Evolutionary conservation across 805 yeast genomes (phyloP).

Genomic region (Cyberlindnera nakhonratchasimensis): DNA sequence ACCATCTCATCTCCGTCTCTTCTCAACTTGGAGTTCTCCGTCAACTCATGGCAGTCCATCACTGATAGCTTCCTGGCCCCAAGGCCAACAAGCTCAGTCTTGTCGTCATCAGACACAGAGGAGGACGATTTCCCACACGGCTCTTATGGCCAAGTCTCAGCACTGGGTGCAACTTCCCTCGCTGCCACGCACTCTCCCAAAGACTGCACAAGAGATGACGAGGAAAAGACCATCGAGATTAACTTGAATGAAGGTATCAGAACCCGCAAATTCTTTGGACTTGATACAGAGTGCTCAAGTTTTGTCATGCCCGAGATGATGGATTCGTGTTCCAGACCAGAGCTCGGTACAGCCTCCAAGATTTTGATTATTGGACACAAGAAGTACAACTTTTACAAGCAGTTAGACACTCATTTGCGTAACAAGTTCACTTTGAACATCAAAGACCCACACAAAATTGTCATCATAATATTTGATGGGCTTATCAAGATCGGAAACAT

Average conservation of each 20-base stretch:
- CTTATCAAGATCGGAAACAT: constrained; percentile 29
- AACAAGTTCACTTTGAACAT: constrained; percentile 22
- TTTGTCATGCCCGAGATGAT: constrained; percentile 23
- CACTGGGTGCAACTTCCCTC: neutral
- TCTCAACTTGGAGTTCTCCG: constrained; percentile 22
- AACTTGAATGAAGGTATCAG: constrained; percentile 19
- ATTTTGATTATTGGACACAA: constrained; percentile 28
- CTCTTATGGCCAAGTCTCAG: neutral
- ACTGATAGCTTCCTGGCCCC: constrained; percentile 15
- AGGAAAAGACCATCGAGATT: constrained; percentile 27
- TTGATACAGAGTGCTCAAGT: constrained; percentile 7
- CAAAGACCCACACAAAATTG: constrained; percentile 16
- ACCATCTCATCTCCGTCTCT: constrained; percentile 3
- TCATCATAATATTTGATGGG: constrained; percentile 29
- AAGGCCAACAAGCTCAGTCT: constrained; percentile 29
- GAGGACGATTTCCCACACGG: constrained; percentile 18
- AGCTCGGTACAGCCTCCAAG: constrained; percentile 5
- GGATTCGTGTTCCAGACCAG: neutral
- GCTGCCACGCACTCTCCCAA: neutral
- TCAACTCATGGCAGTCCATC: constrained; percentile 26
- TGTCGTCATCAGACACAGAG: constrained; percentile 28
- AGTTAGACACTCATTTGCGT: constrained; percentile 16
- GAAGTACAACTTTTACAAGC: constrained; percentile 20
- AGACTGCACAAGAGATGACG: constrained; percentile 14
- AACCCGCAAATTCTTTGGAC: constrained; percentile 3